These are phyloP conservation scores for Sarocladium oryzae DNA, from an alignment of 2,329 filamentous ascomycete species.

Conservation along the genomic window DNA sequence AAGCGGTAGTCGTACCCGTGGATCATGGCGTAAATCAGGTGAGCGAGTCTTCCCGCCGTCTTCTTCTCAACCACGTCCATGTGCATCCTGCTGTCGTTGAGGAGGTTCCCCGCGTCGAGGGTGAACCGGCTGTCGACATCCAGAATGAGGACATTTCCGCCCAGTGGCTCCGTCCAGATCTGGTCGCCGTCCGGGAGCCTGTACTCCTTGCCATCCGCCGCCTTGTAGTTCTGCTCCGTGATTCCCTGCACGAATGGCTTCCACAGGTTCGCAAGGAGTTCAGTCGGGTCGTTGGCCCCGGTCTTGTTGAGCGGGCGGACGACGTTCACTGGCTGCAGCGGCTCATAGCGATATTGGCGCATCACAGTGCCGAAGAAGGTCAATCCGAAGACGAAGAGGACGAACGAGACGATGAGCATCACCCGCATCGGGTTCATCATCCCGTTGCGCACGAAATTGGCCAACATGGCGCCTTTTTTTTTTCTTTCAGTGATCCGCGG, in stretches of 20 bases:
- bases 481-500: too few relatives aligned
- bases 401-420: not conserved
- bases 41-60: not conserved
- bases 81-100: not conserved
- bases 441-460: not conserved
- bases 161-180: constrained; percentile 9
- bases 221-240: not conserved
- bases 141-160: constrained; percentile 9
- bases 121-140: constrained; percentile 9
- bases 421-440: constrained; percentile 1
- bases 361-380: not conserved
- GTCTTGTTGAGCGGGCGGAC: constrained; percentile 1
- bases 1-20: constrained; percentile 45
- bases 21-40: constrained; percentile 23
- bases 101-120: not conserved
- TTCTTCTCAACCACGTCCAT: not conserved
- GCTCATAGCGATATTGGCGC: not conserved
- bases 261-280: not conserved
- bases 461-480: not conserved
- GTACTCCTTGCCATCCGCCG: not conserved
- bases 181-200: not conserved
- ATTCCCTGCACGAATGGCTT: not conserved
- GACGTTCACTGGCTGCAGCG: constrained; percentile 9
- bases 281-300: not conserved
- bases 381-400: not conserved